Base-by-base conservation (phyloP, 805 yeast genomes). In the Hemisphaericaspora nanyangensis region DNA sequence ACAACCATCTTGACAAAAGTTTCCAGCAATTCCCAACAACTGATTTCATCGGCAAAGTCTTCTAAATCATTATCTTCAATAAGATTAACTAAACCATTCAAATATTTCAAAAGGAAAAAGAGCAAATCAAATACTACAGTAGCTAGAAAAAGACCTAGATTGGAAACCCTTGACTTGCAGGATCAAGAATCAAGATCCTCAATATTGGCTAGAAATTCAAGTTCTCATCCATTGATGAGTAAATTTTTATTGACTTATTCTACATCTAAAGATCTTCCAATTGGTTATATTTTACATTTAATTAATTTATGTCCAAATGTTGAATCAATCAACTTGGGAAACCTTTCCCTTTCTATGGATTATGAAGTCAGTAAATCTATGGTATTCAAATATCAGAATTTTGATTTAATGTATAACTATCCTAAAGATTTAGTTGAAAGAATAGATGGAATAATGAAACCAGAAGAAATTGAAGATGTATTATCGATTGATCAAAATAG, bases 211-310 rank as follows among this genome's bases (percentile, higher is more conserved):
- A 17, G 38, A 34, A 43, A 38, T 34, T 17, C 34, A 15, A 15
- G 45, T 7, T 42, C 49, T 12, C 89, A 85, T 53, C 93, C 93
- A 2, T 57, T 62, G 33, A 77, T 79, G 29, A 82, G 76, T 54
- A 75, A 77, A 40, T 78, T 81, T 46, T 56, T 86, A 27, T 51
- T 70, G 38, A 82, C 77, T 55, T 84, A 83, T 58, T 70, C 86
- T 3, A 67, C 74, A 16, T 72, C 82, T n/a, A 78, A 74, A 48
- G 96, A 88, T 55, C 55, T 88, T 6, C 96, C 96, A 1, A 62
- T 82, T 20, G 96, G 96, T 0, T 77, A 79, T 45, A 51, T 89
- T 7, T 53, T 88, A 11, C 95, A 85, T 55, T 51, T 87, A 27
- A 52, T 88, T 28, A 72, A 72, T n/a, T 62, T 76, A 25, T 89